Conservation (phyloP, 2,329 filamentous ascomycete species). For the Orbilia blumenaviensis region DNA sequence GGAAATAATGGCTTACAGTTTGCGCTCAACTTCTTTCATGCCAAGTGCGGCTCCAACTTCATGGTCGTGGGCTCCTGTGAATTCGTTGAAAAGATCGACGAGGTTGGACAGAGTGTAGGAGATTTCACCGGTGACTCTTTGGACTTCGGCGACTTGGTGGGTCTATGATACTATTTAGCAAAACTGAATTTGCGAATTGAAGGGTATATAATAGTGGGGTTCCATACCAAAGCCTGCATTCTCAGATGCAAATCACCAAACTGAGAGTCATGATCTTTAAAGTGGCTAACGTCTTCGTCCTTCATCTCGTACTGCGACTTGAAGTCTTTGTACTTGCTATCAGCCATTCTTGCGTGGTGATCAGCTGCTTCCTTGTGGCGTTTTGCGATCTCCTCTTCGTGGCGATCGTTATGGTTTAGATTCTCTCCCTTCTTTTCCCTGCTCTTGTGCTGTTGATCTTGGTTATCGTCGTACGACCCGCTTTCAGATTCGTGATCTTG, state of each 20-base stretch:
- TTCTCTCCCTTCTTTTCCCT: constrained; percentile 58
- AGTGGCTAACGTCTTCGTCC: constrained; percentile 62
- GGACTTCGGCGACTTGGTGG: constrained; percentile 53
- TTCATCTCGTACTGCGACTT: constrained; percentile 61
- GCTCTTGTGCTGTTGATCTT: constrained; percentile 54
- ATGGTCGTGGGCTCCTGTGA: too few species aligned
- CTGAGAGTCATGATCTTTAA: constrained; percentile 67
- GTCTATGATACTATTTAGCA: constrained; percentile 63
- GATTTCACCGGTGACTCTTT: constrained; percentile 44
- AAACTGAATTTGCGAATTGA: background rate
- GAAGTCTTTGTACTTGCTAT: constrained; percentile 56
- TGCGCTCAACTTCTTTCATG: constrained; percentile 17
- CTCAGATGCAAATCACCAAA: constrained; percentile 87
- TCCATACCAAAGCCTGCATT: constrained; percentile 70
- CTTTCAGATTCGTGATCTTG: constrained; percentile 58
- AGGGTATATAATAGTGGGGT: background rate
- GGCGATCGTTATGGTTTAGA: constrained; percentile 57
- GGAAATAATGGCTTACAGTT: constrained; percentile 21
- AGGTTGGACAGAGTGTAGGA: constrained; percentile 7
- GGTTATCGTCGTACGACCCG: constrained; percentile 38
- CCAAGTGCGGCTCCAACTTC: too few species aligned
- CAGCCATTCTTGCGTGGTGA: constrained; percentile 63
- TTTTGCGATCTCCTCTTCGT: constrained; percentile 57
- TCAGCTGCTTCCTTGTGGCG: constrained; percentile 54
- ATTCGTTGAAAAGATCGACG: background rate